Conservation (phyloP, 2,329 filamentous ascomycete genomes). For the Xylaria arbuscula region DNA sequence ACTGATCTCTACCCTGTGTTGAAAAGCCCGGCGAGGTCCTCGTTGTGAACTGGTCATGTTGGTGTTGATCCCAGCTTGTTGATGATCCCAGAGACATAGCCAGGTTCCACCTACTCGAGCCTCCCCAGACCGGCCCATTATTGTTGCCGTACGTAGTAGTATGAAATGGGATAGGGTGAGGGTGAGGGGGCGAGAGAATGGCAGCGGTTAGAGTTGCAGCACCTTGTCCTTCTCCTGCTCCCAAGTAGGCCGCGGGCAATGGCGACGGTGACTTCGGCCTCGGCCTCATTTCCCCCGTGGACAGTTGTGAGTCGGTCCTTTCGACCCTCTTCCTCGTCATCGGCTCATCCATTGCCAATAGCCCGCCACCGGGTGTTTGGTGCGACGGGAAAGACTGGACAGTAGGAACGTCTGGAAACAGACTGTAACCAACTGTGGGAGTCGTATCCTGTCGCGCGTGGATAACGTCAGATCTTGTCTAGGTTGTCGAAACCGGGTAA, state of each 20-base stretch:
- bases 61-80: constrained; percentile 26
- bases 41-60: constrained; percentile 18
- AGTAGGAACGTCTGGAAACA: constrained; percentile 9
- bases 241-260: constrained; percentile 28
- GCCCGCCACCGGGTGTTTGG: constrained; percentile 29
- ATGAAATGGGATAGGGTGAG: constrained; percentile 2
- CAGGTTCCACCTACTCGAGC: constrained; percentile 23
- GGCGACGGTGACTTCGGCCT: constrained; percentile 27
- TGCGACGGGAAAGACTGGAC: constrained; percentile 25
- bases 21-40: constrained; percentile 17
- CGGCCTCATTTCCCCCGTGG: constrained; percentile 26
- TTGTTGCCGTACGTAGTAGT: constrained; percentile 8
- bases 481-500: constrained; percentile 25
- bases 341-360: constrained; percentile 28
- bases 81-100: constrained; percentile 13
- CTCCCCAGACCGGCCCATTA: constrained; percentile 16
- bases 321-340: constrained; percentile 24
- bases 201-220: constrained; percentile 23
- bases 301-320: constrained; percentile 14
- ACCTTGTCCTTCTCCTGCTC: constrained; percentile 24
- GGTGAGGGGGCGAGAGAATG: not conserved
- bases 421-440: constrained; percentile 19
- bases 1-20: constrained; percentile 15
- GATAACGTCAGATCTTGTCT: constrained; percentile 18
- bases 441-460: constrained; percentile 31